These are phyloP conservation scores for Leishmania aethiopica DNA, from an alignment of 208 protist genomes.

Conservation along the genomic window DNA sequence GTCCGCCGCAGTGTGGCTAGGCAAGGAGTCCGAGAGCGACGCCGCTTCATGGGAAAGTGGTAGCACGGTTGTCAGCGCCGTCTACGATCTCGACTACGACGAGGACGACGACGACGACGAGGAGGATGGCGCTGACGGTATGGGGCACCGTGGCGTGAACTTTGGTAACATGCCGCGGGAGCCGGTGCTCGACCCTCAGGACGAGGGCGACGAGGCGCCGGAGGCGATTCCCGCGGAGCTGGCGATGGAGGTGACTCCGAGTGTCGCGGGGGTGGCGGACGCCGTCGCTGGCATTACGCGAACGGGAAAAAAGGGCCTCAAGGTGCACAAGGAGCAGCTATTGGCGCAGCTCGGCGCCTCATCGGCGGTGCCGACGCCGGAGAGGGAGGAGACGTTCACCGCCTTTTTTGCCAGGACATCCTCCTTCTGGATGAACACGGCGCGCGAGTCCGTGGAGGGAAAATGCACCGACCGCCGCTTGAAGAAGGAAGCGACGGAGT, in stretches of 20 bases:
- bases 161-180: constrained; percentile 29
- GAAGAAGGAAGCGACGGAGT: constrained; percentile 44
- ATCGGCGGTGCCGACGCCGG: constrained; percentile 67
- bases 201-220: constrained; percentile 74
- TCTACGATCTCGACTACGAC: constrained; percentile 78
- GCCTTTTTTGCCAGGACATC: constrained; percentile 66
- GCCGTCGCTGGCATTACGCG: constrained; percentile 55
- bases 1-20: constrained; percentile 78
- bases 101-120: constrained; percentile 78
- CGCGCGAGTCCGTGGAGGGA: constrained; percentile 54
- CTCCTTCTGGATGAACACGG: constrained; percentile 73
- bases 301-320: constrained; percentile 83
- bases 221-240: constrained; percentile 80
- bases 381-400: constrained; percentile 51
- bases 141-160: constrained; percentile 12
- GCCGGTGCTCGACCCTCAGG: constrained; percentile 32
- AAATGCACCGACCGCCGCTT: constrained; percentile 24
- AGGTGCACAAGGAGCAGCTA: constrained; percentile 88
- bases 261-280: constrained; percentile 26
- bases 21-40: constrained; percentile 81
- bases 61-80: constrained; percentile 82
- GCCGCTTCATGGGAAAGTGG: constrained; percentile 87
- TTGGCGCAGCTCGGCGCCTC: constrained; percentile 74
- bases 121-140: constrained; percentile 19
- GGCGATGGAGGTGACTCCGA: constrained; percentile 57